These are phyloP conservation scores for Juglanconis sp. DNA, from an alignment of 2,329 filamentous ascomycete species.

Conservation along the genomic window DNA sequence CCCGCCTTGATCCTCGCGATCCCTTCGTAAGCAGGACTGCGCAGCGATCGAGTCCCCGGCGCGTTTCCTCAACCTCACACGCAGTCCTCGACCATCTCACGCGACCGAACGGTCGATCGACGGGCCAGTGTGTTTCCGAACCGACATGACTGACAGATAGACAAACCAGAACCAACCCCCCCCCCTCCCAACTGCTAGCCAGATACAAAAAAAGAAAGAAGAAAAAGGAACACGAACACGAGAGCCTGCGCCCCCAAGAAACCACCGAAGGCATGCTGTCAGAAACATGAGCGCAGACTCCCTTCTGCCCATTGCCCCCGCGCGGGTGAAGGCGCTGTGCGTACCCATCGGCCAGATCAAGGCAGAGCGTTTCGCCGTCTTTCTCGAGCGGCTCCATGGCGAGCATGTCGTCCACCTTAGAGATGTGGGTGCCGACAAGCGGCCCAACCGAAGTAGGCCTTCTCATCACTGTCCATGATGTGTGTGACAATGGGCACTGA, in stretches of 20 bases:
- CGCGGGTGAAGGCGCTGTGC: conserved; percentile 82
- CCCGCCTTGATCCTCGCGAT: conserved; percentile 5
- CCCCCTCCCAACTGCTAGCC: not conserved
- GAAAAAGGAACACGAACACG: no score
- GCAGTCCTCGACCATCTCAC: conserved; percentile 1
- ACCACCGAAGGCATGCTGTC: conserved; percentile 17
- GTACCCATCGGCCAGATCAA: conserved; percentile 85
- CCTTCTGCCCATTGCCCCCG: conserved; percentile 85
- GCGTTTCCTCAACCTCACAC: not conserved
- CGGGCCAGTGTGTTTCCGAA: not conserved
- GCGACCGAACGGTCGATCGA: not conserved
- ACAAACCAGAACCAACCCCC: not conserved
- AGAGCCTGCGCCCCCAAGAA: not conserved
- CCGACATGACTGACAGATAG: conserved; percentile 11
- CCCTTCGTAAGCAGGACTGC: conserved; percentile 6
- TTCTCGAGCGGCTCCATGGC: conserved; percentile 72
- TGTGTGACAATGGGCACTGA: conserved; percentile 14
- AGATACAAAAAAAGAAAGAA: not conserved
- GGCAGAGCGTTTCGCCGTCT: conserved; percentile 72
- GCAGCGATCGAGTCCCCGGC: conserved; percentile 2
- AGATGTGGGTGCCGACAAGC: conserved; percentile 80
- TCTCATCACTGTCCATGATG: conserved; percentile 9
- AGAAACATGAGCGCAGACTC: conserved; percentile 76
- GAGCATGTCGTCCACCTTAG: conserved; percentile 81
- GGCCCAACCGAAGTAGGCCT: conserved; percentile 77